Percentiles rank a stretch among this genome's conserved stretches.
These are phyloP conservation scores for Lycium barbarum DNA, from an alignment of 257 asterid genomes.

Conservation along the genomic window DNA sequence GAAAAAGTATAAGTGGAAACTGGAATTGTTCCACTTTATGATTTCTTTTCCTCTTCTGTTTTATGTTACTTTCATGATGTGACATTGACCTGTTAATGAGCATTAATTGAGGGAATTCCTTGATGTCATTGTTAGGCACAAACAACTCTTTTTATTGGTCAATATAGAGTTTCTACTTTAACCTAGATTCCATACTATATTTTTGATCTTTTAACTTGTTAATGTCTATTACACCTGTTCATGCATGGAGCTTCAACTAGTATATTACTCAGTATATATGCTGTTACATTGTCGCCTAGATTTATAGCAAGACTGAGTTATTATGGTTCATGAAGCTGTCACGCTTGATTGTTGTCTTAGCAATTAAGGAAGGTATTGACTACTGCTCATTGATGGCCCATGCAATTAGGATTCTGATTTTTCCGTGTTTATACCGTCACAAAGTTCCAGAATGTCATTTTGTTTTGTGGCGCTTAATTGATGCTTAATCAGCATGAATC, in stretches of 20 bases:
- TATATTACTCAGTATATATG: background rate
- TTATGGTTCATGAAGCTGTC: background rate
- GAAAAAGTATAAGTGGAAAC: constrained; percentile 47
- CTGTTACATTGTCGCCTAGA: constrained; percentile 10
- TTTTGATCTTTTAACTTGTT: constrained; percentile 30
- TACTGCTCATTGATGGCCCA: background rate
- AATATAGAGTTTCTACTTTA: constrained; percentile 22
- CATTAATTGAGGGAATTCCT: constrained; percentile 40
- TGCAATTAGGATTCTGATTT: background rate
- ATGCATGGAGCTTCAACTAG: background rate
- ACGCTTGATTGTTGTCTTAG: background rate
- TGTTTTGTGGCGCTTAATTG: constrained; percentile 2
- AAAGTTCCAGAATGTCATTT: background rate
- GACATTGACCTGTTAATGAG: constrained; percentile 51
- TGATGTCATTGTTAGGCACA: constrained; percentile 44
- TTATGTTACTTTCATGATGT: constrained; percentile 54
- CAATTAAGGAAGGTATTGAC: background rate
- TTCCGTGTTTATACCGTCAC: background rate
- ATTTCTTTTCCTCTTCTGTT: constrained; percentile 42
- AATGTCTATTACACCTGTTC: background rate
- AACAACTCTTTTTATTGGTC: constrained; percentile 49
- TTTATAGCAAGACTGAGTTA: constrained; percentile 6
- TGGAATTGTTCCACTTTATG: constrained; percentile 54
- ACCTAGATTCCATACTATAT: background rate
- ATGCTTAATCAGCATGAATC: background rate